These are phyloP conservation scores for Heritiera fomes DNA, from an alignment of 345 rosid species.

Conservation along the genomic window DNA sequence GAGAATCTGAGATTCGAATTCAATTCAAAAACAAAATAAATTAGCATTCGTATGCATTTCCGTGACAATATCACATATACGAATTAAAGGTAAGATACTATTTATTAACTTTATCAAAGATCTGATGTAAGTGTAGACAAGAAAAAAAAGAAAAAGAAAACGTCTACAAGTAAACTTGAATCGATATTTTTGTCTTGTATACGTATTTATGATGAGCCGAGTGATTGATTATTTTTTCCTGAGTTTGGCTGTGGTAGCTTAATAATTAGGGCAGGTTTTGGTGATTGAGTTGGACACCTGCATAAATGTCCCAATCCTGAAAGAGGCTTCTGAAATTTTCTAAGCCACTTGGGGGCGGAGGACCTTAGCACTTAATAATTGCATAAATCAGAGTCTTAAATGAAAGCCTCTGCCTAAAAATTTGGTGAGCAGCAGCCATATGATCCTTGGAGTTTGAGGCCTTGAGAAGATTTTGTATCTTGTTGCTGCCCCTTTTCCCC, in stretches of 20 bases:
- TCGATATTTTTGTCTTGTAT: no score
- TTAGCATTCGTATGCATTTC: no score
- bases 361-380: constrained; percentile 5
- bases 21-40: no score
- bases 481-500: background rate
- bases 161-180: no score
- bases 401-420: constrained; percentile 18
- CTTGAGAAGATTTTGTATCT: background rate
- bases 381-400: constrained; percentile 24
- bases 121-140: no score
- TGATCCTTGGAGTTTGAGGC: background rate
- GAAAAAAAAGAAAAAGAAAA: no score
- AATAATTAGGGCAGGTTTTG: constrained; percentile 27
- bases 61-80: no score
- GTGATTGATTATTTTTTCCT: background rate
- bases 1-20: no score
- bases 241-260: background rate
- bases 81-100: no score
- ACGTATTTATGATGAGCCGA: constrained; percentile 11
- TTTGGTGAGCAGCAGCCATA: constrained; percentile 25
- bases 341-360: constrained; percentile 32
- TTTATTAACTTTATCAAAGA: no score
- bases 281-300: constrained; percentile 36
- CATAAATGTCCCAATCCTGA: constrained; percentile 27
- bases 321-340: constrained; percentile 38